Base-by-base conservation (phyloP, 2,329 filamentous ascomycete species). In the Didymella exigua region DNA sequence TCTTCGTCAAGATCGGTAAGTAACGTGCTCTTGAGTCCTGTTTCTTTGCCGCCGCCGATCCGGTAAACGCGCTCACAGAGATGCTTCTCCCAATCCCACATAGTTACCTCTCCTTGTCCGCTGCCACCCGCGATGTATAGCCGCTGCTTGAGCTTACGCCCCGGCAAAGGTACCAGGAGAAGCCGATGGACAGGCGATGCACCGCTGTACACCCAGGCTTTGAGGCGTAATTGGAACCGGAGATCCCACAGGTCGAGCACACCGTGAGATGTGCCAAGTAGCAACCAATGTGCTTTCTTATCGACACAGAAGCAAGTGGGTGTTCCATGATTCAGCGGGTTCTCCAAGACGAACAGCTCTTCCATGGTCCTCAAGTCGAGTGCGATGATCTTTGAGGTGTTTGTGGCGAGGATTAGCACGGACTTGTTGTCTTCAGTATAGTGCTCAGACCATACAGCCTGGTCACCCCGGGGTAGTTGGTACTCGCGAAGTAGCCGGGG, bases 211-310 rank as follows among this genome's bases (percentile, higher is more conserved):
- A 91, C 91, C 91, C 93, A 98, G 13, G 88, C 90, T 72, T 90
- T 92, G 21, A 98, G 80, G 19, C 91, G 86, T 65, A 98, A 84
- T 62, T 87, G 89, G 81, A 99, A 99, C n/a, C 95, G 89, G 34
- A 99, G 81, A 75, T 99, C 95, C 95, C 95, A 99, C 1, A 99
- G 82, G 70, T 96, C 90, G 7, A 99, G 80, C 24, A 98, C 88
- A 30, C 96, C 95, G 71, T 98, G 93, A 0, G 91, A 91, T 0
- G 96, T 99, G 30, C 93, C 95, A 0, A 98, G 78, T 1, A 96
- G 83, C 3, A 99, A 80, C 95, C 95, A 99, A 69, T 95, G 92
- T 45, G 89, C 88, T 70, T 88, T 90, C 53, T 86, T 84, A 68
- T 97, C 92, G 27, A 96, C 83, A 67, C 90, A 93, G 75, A 99